Percentiles rank a stretch among this genome's conserved stretches.
These are phyloP conservation scores for Candolleomyces efflorescens DNA, from an alignment of 768 basidiomycete species.

Conservation along the genomic window DNA sequence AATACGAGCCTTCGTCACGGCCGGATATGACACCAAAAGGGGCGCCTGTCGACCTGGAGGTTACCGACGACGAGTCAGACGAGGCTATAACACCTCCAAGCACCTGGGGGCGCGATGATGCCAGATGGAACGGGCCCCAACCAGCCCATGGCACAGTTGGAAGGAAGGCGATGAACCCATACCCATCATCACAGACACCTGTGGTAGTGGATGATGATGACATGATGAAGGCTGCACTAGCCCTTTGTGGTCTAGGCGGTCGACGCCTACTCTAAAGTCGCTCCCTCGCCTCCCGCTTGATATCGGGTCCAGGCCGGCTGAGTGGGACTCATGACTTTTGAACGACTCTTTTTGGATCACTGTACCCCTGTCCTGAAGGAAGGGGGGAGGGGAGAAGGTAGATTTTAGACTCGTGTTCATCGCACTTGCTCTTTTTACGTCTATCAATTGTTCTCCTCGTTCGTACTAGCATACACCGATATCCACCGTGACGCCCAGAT, in stretches of 20 bases:
- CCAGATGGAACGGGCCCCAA: constrained; percentile 29
- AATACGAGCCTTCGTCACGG: constrained; percentile 1
- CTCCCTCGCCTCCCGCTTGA: neutral
- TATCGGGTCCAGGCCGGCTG: neutral
- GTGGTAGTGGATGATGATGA: constrained; percentile 49
- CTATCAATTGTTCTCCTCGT: too few species aligned
- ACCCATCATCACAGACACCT: constrained; percentile 11
- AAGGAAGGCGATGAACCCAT: constrained; percentile 4
- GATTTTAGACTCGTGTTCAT: too few species aligned
- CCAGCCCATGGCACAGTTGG: constrained; percentile 14
- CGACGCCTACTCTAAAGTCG: constrained; percentile 9
- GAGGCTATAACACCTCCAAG: constrained; percentile 64
- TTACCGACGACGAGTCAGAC: constrained; percentile 60
- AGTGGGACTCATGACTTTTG: neutral
- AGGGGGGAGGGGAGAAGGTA: too few species aligned
- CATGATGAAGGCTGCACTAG: constrained; percentile 66
- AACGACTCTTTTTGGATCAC: neutral
- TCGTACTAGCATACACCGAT: too few species aligned
- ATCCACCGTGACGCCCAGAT: too few species aligned
- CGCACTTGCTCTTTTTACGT: too few species aligned
- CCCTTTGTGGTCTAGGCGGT: constrained; percentile 54
- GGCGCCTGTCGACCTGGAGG: constrained; percentile 28
- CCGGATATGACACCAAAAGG: constrained; percentile 12
- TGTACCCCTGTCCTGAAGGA: neutral
- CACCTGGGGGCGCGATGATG: constrained; percentile 41